These are phyloP conservation scores for Talaromyces nanjingensis DNA, from an alignment of 495 filamentous ascomycete genomes.

Conservation along the genomic window DNA sequence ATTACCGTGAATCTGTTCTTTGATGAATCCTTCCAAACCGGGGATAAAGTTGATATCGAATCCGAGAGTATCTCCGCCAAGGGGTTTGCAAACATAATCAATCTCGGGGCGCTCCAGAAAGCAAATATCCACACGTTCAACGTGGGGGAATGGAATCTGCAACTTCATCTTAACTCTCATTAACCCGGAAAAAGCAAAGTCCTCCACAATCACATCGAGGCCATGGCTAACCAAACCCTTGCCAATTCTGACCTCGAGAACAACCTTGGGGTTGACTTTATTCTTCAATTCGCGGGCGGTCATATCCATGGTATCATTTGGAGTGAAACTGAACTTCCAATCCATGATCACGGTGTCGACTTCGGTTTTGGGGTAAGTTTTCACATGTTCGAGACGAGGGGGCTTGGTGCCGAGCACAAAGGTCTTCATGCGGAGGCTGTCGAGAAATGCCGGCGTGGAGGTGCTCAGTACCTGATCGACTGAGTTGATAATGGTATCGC, in stretches of 20 bases:
- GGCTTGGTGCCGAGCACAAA: constrained; percentile 94
- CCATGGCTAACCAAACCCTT: constrained; percentile 95
- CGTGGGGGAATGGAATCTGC: constrained; percentile 89
- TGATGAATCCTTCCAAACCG: constrained; percentile 85
- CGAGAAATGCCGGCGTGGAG: constrained; percentile 83
- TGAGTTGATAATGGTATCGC: constrained; percentile 81
- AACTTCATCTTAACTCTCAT: constrained; percentile 98
- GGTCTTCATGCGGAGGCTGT: constrained; percentile 82
- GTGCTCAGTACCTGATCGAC: constrained; percentile 94
- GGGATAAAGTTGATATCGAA: constrained; percentile 99
- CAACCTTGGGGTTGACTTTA: constrained; percentile 94
- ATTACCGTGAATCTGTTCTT: constrained; percentile 90
- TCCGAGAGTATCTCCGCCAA: constrained; percentile 89
- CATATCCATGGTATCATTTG: constrained; percentile 87
- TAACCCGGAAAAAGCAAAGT: constrained; percentile 88
- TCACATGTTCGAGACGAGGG: constrained; percentile 92
- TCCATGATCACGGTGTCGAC: constrained; percentile 97
- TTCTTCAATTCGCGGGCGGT: constrained; percentile 84
- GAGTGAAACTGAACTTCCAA: constrained; percentile 99
- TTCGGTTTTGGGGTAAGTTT: constrained; percentile 93
- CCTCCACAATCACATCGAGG: constrained; percentile 93
- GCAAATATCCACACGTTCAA: constrained; percentile 85
- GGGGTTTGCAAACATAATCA: constrained; percentile 95
- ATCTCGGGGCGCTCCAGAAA: constrained; percentile 72
- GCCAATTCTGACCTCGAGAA: constrained; percentile 85